Percentiles rank a stretch among this genome's conserved stretches.
Evolutionary conservation across 2,329 filamentous ascomycete genomes (phyloP).

Genomic region (Pochonia chlamydosporia): DNA sequence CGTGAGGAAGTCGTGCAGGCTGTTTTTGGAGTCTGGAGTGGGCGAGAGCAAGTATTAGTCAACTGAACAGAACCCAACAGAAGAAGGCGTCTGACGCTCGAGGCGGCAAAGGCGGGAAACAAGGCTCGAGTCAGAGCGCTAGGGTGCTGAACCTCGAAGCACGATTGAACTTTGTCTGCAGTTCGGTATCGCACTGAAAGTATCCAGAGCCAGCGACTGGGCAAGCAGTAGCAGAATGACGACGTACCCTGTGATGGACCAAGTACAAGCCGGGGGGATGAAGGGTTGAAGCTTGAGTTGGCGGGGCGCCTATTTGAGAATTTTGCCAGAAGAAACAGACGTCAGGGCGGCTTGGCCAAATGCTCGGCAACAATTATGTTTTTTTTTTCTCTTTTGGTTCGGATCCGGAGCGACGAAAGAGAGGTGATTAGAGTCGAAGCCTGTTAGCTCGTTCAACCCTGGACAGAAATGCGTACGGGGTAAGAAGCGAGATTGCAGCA

Average conservation of each 20-base stretch:
- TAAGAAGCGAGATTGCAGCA: conserved; percentile 1
- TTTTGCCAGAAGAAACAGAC: not conserved
- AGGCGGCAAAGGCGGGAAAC: not conserved
- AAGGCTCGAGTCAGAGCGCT: not conserved
- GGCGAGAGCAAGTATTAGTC: not conserved
- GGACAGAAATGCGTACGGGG: not conserved
- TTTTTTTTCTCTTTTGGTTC: too few species aligned
- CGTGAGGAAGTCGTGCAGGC: not conserved
- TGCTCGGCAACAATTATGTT: not conserved
- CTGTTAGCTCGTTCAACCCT: not conserved
- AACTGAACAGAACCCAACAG: not conserved
- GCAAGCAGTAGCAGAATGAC: not conserved
- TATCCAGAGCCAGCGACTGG: not conserved
- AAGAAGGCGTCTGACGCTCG: not conserved
- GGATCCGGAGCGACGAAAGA: not conserved
- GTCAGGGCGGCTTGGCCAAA: not conserved
- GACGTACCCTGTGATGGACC: not conserved
- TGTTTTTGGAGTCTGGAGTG: not conserved
- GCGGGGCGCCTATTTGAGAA: not conserved
- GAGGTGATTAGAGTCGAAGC: not conserved
- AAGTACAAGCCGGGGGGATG: not conserved
- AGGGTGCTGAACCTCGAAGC: not conserved
- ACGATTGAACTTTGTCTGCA: not conserved
- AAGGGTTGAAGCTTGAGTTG: not conserved
- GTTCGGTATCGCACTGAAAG: not conserved